These are phyloP conservation scores for Epichloe glyceriae DNA, from an alignment of 2,329 filamentous ascomycete genomes.

Conservation along the genomic window DNA sequence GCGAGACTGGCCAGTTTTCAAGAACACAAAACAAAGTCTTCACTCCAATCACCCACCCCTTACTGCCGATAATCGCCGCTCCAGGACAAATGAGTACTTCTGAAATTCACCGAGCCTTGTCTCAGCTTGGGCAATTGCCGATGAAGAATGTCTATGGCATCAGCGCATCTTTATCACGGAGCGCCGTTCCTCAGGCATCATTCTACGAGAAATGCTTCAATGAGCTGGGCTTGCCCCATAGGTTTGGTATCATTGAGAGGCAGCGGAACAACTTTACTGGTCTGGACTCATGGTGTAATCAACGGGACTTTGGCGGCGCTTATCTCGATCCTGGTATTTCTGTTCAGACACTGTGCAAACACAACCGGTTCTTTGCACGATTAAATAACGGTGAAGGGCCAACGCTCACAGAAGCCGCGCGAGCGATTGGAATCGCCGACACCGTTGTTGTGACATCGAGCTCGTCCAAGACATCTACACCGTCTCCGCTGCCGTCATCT, in stretches of 20 bases:
- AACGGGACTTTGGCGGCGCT: constrained; percentile 68
- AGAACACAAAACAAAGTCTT: constrained; percentile 76
- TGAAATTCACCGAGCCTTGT: constrained; percentile 69
- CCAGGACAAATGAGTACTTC: constrained; percentile 77
- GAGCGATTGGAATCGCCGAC: constrained; percentile 68
- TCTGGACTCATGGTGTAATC: constrained; percentile 59
- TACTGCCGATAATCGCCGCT: constrained; percentile 72
- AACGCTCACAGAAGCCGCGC: constrained; percentile 59
- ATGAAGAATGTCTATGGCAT: constrained; percentile 73
- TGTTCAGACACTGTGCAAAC: constrained; percentile 45
- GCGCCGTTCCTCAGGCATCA: constrained; percentile 57
- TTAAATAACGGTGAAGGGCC: constrained; percentile 39
- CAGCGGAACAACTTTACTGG: constrained; percentile 49
- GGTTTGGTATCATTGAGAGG: constrained; percentile 62
- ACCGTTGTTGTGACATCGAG: constrained; percentile 55
- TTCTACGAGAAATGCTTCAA: constrained; percentile 82
- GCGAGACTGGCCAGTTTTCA: constrained; percentile 72
- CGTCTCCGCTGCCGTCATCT: constrained; percentile 35
- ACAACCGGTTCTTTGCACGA: constrained; percentile 36
- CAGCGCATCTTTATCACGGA: constrained; percentile 52
- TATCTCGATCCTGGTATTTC: constrained; percentile 65
- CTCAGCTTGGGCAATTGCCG: constrained; percentile 67
- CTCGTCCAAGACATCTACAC: constrained; percentile 29
- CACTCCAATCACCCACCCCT: constrained; percentile 75
- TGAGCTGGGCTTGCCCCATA: constrained; percentile 73